Conservation (phyloP, 2,329 filamentous ascomycete genomes). For the Sporothrix humicola region DNA sequence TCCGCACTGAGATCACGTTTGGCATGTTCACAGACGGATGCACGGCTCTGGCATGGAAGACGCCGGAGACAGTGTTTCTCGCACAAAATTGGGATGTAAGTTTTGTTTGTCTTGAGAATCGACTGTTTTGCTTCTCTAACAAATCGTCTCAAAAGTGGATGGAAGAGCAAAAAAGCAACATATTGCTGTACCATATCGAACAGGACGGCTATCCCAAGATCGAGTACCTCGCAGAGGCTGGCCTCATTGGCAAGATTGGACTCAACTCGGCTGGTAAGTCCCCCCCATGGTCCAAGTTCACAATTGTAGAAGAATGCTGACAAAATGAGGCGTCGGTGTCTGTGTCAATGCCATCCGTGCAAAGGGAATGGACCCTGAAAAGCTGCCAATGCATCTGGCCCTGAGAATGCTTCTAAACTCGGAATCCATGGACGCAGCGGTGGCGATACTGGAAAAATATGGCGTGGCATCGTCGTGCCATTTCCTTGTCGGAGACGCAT, state of each 20-base stretch:
- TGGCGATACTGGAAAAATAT: not conserved
- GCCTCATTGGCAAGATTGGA: constrained; percentile 69
- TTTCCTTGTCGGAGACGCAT: constrained; percentile 21
- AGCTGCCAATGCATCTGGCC: constrained; percentile 66
- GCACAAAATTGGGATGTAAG: constrained; percentile 64
- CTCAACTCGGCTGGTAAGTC: constrained; percentile 52
- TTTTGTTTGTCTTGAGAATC: not conserved
- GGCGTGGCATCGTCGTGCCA: constrained; percentile 30
- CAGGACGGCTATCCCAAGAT: constrained; percentile 51
- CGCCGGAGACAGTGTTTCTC: constrained; percentile 47
- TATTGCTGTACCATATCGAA: not conserved
- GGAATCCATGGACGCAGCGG: not conserved
- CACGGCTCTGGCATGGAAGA: constrained; percentile 57
- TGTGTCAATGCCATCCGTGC: constrained; percentile 67
- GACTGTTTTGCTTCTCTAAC: too few species aligned
- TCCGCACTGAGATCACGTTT: constrained; percentile 63
- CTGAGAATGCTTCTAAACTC: constrained; percentile 61
- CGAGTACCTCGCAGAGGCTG: constrained; percentile 63
- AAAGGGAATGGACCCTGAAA: constrained; percentile 56
- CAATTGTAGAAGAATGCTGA: not conserved
- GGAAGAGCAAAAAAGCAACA: constrained; percentile 26
- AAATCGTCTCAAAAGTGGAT: constrained; percentile 22
- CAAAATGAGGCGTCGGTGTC: constrained; percentile 59
- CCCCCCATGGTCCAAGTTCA: not conserved
- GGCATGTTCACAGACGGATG: constrained; percentile 63